phyloP scores from a whole-genome alignment of 2,329 filamentous ascomycete genomes.

The Monascus ruber region DNA sequence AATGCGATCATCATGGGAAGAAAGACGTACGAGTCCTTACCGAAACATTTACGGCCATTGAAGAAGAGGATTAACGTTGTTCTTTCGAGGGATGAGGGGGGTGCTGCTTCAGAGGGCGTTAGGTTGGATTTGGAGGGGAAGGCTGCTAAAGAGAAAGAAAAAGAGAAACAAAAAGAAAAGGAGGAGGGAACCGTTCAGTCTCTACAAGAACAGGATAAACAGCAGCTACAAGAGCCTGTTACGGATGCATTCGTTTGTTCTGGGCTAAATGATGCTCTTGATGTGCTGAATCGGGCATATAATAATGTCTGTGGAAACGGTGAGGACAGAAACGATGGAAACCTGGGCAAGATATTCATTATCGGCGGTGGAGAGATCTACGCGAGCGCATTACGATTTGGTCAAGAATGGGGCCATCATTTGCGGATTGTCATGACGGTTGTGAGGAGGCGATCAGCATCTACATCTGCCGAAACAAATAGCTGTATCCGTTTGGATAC shows the following conservation, averaged over 20 bases:
- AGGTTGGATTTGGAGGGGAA: conserved; percentile 23
- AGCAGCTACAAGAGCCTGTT: conserved; percentile 4
- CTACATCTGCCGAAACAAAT: conserved; percentile 4
- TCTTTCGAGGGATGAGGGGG: conserved; percentile 44
- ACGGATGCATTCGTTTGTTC: conserved; percentile 40
- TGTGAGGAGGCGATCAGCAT: conserved; percentile 16
- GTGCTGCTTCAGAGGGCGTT: conserved; percentile 20
- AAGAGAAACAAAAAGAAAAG: conserved; percentile 3
- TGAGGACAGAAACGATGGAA: conserved; percentile 10
- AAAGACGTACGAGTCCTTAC: conserved; percentile 92
- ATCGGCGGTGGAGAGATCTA: conserved; percentile 91
- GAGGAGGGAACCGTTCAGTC: not conserved
- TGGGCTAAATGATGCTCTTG: conserved; percentile 49
- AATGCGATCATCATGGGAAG: conserved; percentile 95
- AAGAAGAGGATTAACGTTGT: conserved; percentile 72
- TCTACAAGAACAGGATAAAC: not conserved
- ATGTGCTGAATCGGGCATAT: conserved; percentile 17
- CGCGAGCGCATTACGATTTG: conserved; percentile 47
- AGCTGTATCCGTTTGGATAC: not conserved
- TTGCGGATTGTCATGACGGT: conserved; percentile 32
- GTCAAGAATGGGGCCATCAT: conserved; percentile 2
- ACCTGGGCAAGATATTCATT: conserved; percentile 57
- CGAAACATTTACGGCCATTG: conserved; percentile 64
- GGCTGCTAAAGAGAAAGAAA: conserved; percentile 10
- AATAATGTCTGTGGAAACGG: not conserved